phyloP scores from a whole-genome alignment of 176 grass and related monocot genomes.

The Lolium multiflorum region DNA sequence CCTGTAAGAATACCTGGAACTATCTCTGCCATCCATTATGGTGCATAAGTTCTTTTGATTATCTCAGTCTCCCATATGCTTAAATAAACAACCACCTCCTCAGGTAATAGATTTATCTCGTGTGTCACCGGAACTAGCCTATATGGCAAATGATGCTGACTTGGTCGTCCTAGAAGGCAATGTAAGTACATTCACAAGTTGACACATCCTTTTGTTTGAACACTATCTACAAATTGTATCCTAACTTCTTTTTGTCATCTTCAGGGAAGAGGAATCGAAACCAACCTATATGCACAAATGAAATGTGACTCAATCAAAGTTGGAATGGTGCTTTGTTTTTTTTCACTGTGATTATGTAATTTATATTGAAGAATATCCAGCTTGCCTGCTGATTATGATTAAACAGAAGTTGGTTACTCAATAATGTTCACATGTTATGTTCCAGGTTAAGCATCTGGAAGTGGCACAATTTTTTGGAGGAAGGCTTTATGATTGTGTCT shows the following conservation, averaged over 20 bases:
- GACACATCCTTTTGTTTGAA: background rate
- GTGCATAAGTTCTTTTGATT: background rate
- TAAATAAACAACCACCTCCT: constrained; percentile 9
- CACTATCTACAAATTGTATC: background rate
- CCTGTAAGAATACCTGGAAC: constrained; percentile 63
- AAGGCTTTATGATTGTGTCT: constrained; percentile 96
- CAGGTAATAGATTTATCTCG: constrained; percentile 93
- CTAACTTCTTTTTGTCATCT: constrained; percentile 30
- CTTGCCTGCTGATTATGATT: background rate
- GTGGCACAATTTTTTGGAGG: constrained; percentile 97
- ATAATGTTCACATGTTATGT: background rate
- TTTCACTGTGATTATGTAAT: background rate
- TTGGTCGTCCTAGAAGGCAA: constrained; percentile 91
- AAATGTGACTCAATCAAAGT: constrained; percentile 99
- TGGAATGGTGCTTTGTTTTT: constrained; percentile 72
- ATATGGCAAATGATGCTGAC: constrained; percentile 80
- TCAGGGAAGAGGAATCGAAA: constrained; percentile 94
- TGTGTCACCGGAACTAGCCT: constrained; percentile 87
- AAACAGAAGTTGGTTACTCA: background rate
- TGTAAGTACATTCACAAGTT: constrained; percentile 55
- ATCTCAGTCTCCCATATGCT: background rate
- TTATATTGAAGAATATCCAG: background rate
- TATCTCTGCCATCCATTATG: constrained; percentile 7
- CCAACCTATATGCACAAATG: constrained; percentile 88
- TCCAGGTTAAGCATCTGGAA: constrained; percentile 96